Conservation (phyloP, 768 basidiomycete genomes). For the Saitozyma podzolica region DNA sequence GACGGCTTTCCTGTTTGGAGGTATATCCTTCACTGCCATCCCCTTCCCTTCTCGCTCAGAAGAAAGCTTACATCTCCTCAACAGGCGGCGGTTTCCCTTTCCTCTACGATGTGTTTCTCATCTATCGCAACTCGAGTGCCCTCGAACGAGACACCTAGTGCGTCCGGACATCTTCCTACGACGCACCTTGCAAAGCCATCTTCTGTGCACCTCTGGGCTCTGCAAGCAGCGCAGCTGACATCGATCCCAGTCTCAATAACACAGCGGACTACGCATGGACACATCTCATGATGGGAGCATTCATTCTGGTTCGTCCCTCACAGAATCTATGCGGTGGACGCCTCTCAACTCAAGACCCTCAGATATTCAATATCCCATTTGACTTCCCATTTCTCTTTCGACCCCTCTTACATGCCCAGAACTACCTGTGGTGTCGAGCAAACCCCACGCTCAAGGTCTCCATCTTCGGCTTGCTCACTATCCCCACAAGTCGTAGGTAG, state of each 20-base stretch:
- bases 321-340: neutral
- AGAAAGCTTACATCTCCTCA: neutral
- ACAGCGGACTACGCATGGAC: slow-evolving; percentile 51
- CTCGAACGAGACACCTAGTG: slow-evolving; percentile 47
- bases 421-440: slow-evolving; percentile 49
- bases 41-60: neutral
- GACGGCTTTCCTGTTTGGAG: slow-evolving; percentile 50
- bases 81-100: slow-evolving; percentile 47
- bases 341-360: neutral
- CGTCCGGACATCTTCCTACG: slow-evolving; percentile 8
- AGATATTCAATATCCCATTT: slow-evolving; percentile 45
- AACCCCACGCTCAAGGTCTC: slow-evolving; percentile 50
- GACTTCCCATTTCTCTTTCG: slow-evolving; percentile 49
- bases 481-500: slow-evolving; percentile 49
- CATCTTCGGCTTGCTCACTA: slow-evolving; percentile 48
- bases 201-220: too few species aligned
- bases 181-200: neutral
- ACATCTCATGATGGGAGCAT: slow-evolving; percentile 38
- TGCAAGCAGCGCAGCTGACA: neutral
- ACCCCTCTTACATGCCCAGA: slow-evolving; percentile 50
- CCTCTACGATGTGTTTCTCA: slow-evolving; percentile 50
- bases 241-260: slow-evolving; percentile 21
- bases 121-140: slow-evolving; percentile 48
- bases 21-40: slow-evolving; percentile 17
- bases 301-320: slow-evolving; percentile 37